phyloP scores from a whole-genome alignment of 2,329 filamentous ascomycete genomes.

The Sarocladiaceae sp. region DNA sequence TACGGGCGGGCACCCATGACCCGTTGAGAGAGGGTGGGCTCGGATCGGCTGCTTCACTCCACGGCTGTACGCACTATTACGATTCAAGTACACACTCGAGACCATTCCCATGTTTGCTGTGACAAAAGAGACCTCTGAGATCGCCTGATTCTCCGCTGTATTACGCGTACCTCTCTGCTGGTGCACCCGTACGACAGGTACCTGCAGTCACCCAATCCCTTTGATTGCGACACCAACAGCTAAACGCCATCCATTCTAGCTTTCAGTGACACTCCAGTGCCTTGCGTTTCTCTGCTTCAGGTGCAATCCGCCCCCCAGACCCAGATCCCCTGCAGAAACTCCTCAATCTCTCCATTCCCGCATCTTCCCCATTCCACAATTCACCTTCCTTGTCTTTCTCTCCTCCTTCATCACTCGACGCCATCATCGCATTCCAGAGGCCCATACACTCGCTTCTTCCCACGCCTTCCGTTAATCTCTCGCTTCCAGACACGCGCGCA shows the following conservation, averaged over 20 bases:
- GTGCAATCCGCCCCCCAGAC: no score
- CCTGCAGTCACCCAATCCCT: no score
- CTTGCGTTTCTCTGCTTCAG: no score
- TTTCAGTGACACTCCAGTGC: not conserved
- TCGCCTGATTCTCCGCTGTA: not conserved
- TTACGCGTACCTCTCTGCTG: not conserved
- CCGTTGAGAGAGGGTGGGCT: not conserved
- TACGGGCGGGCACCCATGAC: not conserved
- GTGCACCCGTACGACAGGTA: not conserved
- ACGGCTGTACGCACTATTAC: not conserved
- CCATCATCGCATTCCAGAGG: constrained; percentile 4
- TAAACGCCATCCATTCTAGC: no score
- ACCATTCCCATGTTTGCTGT: not conserved
- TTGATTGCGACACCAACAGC: no score
- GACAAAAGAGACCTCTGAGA: not conserved
- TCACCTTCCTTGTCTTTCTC: not conserved
- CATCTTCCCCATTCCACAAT: constrained; percentile 8
- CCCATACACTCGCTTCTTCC: constrained; percentile 3
- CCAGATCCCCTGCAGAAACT: not conserved
- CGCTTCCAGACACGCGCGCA: not conserved
- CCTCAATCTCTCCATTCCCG: not conserved
- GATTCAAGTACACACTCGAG: not conserved
- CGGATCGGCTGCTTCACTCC: constrained; percentile 4
- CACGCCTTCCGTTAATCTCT: not conserved
- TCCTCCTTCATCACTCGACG: not conserved